phyloP scores from a whole-genome alignment of 2,329 filamentous ascomycete species.

The Fusarium sp. region DNA sequence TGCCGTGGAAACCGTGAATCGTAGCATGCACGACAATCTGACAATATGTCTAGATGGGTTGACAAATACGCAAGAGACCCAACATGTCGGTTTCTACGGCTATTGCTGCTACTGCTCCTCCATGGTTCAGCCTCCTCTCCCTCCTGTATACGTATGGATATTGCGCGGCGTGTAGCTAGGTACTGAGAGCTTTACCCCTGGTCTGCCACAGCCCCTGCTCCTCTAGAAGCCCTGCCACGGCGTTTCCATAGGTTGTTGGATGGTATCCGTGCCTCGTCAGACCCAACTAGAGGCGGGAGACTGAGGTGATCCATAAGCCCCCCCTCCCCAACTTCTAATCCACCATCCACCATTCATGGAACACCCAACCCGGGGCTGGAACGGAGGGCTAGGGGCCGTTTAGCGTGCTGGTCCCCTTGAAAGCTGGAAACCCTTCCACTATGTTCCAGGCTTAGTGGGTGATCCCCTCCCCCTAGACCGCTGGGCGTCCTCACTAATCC shows the following conservation, averaged over 20 bases:
- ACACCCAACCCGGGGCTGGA: slow-evolving; percentile 28
- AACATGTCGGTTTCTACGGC: neutral
- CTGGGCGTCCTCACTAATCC: slow-evolving; percentile 16
- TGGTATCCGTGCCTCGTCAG: slow-evolving; percentile 2
- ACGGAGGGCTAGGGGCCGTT: slow-evolving; percentile 34
- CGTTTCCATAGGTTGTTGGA: slow-evolving; percentile 17
- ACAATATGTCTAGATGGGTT: neutral
- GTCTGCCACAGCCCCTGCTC: slow-evolving; percentile 20
- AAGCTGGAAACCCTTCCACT: slow-evolving; percentile 34
- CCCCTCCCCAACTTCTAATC: neutral
- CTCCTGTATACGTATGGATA: slow-evolving; percentile 6
- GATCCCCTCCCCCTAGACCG: slow-evolving; percentile 22
- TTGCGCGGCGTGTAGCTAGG: slow-evolving; percentile 2
- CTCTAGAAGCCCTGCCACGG: slow-evolving; percentile 9
- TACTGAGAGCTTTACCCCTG: slow-evolving; percentile 17
- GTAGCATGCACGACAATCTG: neutral
- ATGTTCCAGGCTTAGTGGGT: slow-evolving; percentile 34
- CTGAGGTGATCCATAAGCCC: slow-evolving; percentile 8
- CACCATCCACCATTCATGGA: no score
- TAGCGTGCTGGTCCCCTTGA: slow-evolving; percentile 32
- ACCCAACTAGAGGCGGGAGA: slow-evolving; percentile 16
- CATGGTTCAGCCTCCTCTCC: neutral
- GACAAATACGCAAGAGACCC: neutral
- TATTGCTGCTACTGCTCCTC: neutral
- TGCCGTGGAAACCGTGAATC: slow-evolving; percentile 16